Evolutionary conservation across 345 rosid species (phyloP).

Genomic region (Boechera stricta): DNA sequence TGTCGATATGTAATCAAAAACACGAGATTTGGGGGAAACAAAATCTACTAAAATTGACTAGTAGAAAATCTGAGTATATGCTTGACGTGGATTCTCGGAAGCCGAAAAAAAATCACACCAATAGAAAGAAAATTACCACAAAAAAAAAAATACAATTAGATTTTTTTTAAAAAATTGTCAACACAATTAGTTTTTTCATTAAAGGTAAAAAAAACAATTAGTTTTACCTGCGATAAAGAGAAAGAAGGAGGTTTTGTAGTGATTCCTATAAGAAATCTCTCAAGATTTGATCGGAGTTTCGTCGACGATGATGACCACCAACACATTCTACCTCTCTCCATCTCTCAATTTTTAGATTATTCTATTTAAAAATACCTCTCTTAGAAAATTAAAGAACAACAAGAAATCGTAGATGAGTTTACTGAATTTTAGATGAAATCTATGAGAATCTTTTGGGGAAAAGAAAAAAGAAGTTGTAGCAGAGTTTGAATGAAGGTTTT

Average conservation of each 20-base stretch:
- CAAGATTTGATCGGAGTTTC: conserved; percentile 46
- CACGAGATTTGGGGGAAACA: not conserved
- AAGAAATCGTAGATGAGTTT: not conserved
- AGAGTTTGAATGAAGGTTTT: conserved; percentile 11
- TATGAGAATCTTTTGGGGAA: not conserved
- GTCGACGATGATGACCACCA: conserved; percentile 40
- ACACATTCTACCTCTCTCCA: conserved; percentile 31
- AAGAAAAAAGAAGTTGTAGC: not conserved
- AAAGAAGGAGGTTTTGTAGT: conserved; percentile 60
- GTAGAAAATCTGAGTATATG: not conserved
- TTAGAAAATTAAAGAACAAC: not conserved
- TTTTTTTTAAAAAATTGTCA: not conserved
- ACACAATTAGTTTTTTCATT: not conserved
- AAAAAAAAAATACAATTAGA: not conserved
- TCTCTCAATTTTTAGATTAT: not conserved
- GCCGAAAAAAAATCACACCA: not conserved
- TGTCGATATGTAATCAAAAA: not conserved
- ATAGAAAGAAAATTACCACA: not conserved
- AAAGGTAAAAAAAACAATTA: not conserved
- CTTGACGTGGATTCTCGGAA: not conserved
- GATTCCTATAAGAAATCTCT: conserved; percentile 53
- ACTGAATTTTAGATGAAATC: not conserved
- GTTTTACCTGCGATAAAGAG: conserved; percentile 54
- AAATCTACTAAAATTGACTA: conserved; percentile 1
- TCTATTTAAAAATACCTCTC: not conserved